Percentiles rank a stretch among this genome's conserved stretches.
These are phyloP conservation scores for Penicillium atrosanguineum DNA, from an alignment of 495 filamentous ascomycete species.

Conservation along the genomic window DNA sequence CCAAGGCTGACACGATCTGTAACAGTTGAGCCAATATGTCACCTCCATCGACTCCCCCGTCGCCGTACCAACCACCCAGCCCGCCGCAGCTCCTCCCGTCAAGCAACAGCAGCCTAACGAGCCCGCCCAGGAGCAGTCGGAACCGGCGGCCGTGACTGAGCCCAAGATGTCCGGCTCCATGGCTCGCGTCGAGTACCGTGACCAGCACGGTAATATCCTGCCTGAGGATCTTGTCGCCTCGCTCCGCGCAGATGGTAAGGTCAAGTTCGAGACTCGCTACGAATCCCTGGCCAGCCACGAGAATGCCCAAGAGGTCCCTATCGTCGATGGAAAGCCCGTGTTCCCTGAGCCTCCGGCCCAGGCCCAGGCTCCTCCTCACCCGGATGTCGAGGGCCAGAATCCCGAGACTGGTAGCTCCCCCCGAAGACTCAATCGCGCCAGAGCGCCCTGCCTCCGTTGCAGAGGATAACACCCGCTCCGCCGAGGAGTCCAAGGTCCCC, in stretches of 20 bases:
- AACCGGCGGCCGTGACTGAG: slow-evolving; percentile 45
- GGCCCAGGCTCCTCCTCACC: slow-evolving; percentile 67
- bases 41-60: slow-evolving; percentile 24
- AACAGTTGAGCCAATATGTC: slow-evolving; percentile 43
- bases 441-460: slow-evolving; percentile 48
- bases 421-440: slow-evolving; percentile 37
- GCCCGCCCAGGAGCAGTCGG: slow-evolving; percentile 9
- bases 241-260: slow-evolving; percentile 74
- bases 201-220: slow-evolving; percentile 88
- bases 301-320: slow-evolving; percentile 39
- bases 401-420: slow-evolving; percentile 54
- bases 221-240: slow-evolving; percentile 78
- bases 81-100: slow-evolving; percentile 12
- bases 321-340: slow-evolving; percentile 65
- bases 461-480: slow-evolving; percentile 59
- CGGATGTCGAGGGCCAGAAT: slow-evolving; percentile 73
- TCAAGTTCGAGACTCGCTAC: slow-evolving; percentile 90
- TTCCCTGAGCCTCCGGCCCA: slow-evolving; percentile 40
- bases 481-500: slow-evolving; percentile 51
- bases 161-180: slow-evolving; percentile 63
- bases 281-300: slow-evolving; percentile 74
- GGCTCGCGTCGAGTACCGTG: slow-evolving; percentile 90
- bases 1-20: slow-evolving; percentile 25
- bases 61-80: slow-evolving; percentile 27
- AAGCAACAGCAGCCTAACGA: slow-evolving; percentile 11